Conservation (phyloP, 805 yeast species). For the Kurtzmaniella cleridarum region DNA sequence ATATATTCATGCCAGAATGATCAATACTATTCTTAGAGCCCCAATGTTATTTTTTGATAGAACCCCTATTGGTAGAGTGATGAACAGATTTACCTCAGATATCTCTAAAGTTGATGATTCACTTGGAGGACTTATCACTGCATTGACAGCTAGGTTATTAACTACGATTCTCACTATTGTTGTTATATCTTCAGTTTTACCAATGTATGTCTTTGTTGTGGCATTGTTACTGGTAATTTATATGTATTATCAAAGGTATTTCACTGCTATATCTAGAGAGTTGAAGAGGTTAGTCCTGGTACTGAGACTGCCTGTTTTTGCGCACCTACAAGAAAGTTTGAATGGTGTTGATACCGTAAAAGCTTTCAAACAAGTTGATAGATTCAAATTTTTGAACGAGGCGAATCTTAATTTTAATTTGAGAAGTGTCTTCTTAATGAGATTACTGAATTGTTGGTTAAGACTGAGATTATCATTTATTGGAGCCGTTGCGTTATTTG, state of each 20-base stretch:
- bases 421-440: slow-evolving; percentile 43
- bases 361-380: slow-evolving; percentile 63
- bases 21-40: slow-evolving; percentile 44
- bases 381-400: slow-evolving; percentile 56
- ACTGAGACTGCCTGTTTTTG: slow-evolving; percentile 71
- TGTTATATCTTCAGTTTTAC: slow-evolving; percentile 51
- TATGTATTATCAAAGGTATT: slow-evolving; percentile 64
- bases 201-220: slow-evolving; percentile 46
- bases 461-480: slow-evolving; percentile 56
- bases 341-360: slow-evolving; percentile 73
- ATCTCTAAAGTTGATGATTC: slow-evolving; percentile 51
- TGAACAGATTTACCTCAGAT: slow-evolving; percentile 63
- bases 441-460: slow-evolving; percentile 62
- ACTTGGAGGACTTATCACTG: slow-evolving; percentile 49
- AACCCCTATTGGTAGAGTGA: slow-evolving; percentile 62
- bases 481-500: slow-evolving; percentile 50
- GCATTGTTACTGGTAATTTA: slow-evolving; percentile 49
- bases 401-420: slow-evolving; percentile 46
- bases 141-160: slow-evolving; percentile 40
- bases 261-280: slow-evolving; percentile 69
- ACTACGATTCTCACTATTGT: slow-evolving; percentile 45
- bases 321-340: slow-evolving; percentile 77
- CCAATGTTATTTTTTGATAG: slow-evolving; percentile 69
- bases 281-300: slow-evolving; percentile 67
- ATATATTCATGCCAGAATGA: slow-evolving; percentile 53